A percentile compares a stretch with the other conserved stretches of the same genome.
phyloP scores from a whole-genome alignment of 2,329 filamentous ascomycete species.

The Periconia digitata region DNA sequence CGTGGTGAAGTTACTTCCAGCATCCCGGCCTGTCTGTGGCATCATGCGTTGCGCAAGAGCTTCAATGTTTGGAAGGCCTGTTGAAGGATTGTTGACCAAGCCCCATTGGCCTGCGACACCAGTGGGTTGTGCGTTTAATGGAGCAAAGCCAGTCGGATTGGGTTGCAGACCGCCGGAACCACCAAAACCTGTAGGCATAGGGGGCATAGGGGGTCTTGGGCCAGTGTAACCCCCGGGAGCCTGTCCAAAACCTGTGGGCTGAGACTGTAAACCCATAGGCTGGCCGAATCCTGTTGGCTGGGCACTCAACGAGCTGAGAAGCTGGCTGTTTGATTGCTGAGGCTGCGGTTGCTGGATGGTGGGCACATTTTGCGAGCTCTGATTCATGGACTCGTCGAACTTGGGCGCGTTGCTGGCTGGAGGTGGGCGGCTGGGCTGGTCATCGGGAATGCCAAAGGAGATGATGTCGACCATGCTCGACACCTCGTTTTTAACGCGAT shows the following conservation, averaged over 20 bases:
- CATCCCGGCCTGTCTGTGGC: constrained; percentile 89
- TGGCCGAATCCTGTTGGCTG: constrained; percentile 59
- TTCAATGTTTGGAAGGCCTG: constrained; percentile 90
- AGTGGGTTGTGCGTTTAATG: constrained; percentile 89
- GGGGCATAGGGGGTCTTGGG: constrained; percentile 75
- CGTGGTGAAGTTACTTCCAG: constrained; percentile 72
- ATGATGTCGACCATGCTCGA: constrained; percentile 99
- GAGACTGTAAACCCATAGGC: constrained; percentile 66
- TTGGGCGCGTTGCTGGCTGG: constrained; percentile 68
- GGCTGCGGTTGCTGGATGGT: constrained; percentile 54
- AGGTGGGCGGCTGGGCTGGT: constrained; percentile 55
- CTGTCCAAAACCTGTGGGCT: constrained; percentile 60
- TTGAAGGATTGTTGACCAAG: constrained; percentile 90
- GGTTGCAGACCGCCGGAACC: constrained; percentile 54
- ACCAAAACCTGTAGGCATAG: constrained; percentile 65
- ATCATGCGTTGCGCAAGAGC: constrained; percentile 92
- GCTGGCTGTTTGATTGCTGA: constrained; percentile 70
- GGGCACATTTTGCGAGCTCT: constrained; percentile 54
- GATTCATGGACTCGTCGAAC: constrained; percentile 61
- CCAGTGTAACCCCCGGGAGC: constrained; percentile 79
- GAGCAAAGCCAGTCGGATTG: constrained; percentile 63
- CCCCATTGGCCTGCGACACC: constrained; percentile 95
- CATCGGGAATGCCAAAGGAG: constrained; percentile 86
- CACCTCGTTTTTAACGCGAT: constrained; percentile 91
- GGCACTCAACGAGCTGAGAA: constrained; percentile 59